Evolutionary conservation across 2,329 filamentous ascomycete genomes (phyloP).

Genomic region (Zymoseptoria tritici): DNA sequence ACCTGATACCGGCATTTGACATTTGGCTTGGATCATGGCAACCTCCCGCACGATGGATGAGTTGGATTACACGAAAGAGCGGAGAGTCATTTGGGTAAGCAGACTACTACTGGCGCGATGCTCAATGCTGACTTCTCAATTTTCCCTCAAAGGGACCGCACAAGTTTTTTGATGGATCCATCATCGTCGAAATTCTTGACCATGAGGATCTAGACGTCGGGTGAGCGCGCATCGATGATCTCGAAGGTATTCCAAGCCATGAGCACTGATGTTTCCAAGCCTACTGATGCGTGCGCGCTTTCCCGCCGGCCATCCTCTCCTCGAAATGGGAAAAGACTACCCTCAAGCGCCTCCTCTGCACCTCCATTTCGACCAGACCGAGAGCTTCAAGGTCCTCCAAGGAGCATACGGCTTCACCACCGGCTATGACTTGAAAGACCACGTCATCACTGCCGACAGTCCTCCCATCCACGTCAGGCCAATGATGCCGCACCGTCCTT

Average conservation of each 20-base stretch:
- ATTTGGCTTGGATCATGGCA: background rate
- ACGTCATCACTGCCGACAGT: constrained; percentile 4
- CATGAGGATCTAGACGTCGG: constrained; percentile 5
- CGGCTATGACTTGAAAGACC: constrained; percentile 4
- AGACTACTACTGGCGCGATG: background rate
- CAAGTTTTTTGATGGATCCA: constrained; percentile 7
- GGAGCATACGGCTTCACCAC: constrained; percentile 3
- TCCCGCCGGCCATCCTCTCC: background rate
- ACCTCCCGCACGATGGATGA: background rate
- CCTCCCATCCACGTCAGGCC: background rate
- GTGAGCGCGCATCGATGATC: background rate
- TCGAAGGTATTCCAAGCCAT: background rate
- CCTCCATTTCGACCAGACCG: constrained; percentile 10
- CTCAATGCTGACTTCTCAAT: background rate
- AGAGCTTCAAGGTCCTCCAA: constrained; percentile 11
- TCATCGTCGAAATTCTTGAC: constrained; percentile 6
- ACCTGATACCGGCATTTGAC: no score
- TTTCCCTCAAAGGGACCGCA: background rate
- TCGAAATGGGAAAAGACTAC: background rate
- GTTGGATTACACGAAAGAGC: constrained; percentile 2
- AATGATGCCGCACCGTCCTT: constrained; percentile 5
- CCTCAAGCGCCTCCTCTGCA: constrained; percentile 6
- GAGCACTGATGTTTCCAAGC: background rate
- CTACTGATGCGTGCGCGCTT: constrained; percentile 3
- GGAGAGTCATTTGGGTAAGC: constrained; percentile 1